Percentiles rank a stretch among this genome's conserved stretches.
These are phyloP conservation scores for Penicillium diatomitis DNA, from an alignment of 495 filamentous ascomycete species.

Conservation along the genomic window DNA sequence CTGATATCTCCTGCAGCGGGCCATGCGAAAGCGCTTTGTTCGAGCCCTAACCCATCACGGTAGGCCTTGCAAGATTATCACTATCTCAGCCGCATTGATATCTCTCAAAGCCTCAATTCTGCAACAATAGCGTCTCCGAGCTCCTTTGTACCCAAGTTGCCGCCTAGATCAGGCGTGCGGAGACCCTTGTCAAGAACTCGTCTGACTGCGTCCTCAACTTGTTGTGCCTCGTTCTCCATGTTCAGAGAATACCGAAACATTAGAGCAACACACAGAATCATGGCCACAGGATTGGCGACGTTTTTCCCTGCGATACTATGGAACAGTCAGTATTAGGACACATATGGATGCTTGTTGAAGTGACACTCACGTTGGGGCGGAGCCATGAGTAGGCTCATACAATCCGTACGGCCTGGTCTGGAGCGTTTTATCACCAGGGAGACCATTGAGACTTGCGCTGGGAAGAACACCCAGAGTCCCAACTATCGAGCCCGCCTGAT, in stretches of 20 bases:
- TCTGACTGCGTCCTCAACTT: constrained; percentile 73
- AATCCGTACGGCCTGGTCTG: constrained; percentile 29
- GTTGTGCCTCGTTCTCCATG: constrained; percentile 59
- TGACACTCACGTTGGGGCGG: constrained; percentile 29
- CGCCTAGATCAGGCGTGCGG: constrained; percentile 72
- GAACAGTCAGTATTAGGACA: background rate
- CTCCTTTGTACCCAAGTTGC: constrained; percentile 59
- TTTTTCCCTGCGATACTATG: constrained; percentile 28
- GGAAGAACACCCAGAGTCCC: constrained; percentile 42
- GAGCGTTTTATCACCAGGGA: constrained; percentile 26
- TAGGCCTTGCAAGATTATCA: background rate
- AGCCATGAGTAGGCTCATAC: constrained; percentile 37
- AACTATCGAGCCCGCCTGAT: constrained; percentile 39
- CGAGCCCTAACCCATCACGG: too few relatives aligned
- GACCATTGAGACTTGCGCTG: constrained; percentile 38
- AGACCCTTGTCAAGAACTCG: constrained; percentile 65
- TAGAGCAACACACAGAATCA: constrained; percentile 82
- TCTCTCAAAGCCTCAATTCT: constrained; percentile 10
- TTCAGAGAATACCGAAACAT: constrained; percentile 85
- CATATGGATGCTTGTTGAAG: background rate
- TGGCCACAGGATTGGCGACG: constrained; percentile 60
- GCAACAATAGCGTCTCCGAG: constrained; percentile 75
- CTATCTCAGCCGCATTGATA: constrained; percentile 45
- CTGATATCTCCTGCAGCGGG: too few relatives aligned
- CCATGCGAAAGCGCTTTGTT: too few relatives aligned